Evolutionary conservation across 1,284 basidiomycete genomes (phyloP).

Genomic region (Microbotryum saponariae): DNA sequence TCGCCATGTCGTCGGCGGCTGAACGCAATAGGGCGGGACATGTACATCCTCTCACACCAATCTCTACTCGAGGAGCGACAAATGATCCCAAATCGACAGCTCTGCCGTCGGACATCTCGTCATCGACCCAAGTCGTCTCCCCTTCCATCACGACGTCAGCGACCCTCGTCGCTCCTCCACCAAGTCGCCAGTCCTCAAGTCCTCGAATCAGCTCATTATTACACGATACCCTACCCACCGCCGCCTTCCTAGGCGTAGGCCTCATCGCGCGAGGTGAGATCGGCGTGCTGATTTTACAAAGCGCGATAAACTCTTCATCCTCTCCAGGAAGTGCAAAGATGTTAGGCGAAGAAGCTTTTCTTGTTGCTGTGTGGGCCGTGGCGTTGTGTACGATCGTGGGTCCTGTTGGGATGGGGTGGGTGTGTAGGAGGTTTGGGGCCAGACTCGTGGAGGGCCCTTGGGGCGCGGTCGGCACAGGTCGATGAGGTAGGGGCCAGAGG

Average conservation of each 20-base stretch:
- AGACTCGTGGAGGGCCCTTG: too few relatives aligned
- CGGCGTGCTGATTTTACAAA: slow-evolving; percentile 41
- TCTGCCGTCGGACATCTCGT: too few relatives aligned
- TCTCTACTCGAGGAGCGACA: too few relatives aligned
- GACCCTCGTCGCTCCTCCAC: too few relatives aligned
- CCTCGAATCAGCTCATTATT: not conserved
- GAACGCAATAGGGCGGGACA: not conserved
- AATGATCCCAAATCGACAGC: too few relatives aligned
- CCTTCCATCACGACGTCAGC: too few relatives aligned
- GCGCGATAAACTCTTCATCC: slow-evolving; percentile 20
- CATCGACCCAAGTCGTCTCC: too few relatives aligned
- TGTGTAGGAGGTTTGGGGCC: too few relatives aligned
- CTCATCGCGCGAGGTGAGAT: slow-evolving; percentile 53
- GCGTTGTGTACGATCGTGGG: slow-evolving; percentile 50
- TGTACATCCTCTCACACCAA: not conserved
- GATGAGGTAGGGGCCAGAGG: too few relatives aligned
- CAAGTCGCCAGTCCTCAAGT: too few relatives aligned
- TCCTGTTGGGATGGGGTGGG: slow-evolving; percentile 37
- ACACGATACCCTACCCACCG: slow-evolving; percentile 15
- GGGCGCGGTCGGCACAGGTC: too few relatives aligned
- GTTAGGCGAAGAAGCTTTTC: slow-evolving; percentile 45
- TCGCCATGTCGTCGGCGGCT: not conserved
- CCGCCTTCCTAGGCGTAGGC: slow-evolving; percentile 45
- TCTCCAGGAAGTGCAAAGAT: slow-evolving; percentile 24
- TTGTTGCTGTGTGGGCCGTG: slow-evolving; percentile 49